Percentiles rank a stretch among this genome's conserved stretches.
Conservation (phyloP, 1,284 basidiomycete genomes). For the Cutaneotrichosporon sp. region DNA sequence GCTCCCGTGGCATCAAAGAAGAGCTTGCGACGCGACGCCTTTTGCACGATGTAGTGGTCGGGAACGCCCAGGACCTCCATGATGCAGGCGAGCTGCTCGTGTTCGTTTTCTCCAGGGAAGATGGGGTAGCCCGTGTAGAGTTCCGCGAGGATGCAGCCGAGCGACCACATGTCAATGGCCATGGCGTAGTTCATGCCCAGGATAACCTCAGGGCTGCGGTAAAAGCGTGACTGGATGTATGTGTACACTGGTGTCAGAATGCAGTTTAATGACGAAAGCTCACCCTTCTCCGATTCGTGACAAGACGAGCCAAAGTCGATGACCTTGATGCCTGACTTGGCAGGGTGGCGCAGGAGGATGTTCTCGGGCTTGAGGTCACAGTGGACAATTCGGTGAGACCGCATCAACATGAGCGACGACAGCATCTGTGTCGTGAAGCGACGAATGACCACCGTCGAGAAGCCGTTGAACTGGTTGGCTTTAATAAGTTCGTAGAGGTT, state of each 20-base stretch:
- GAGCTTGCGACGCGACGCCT: conserved; percentile 86
- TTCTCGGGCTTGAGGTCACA: conserved; percentile 99
- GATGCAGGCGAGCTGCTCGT: conserved; percentile 97
- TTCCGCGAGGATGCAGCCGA: conserved; percentile 97
- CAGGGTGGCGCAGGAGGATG: conserved; percentile 88
- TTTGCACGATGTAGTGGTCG: conserved; percentile 90
- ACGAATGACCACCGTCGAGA: conserved; percentile 89
- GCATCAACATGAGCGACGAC: conserved; percentile 84
- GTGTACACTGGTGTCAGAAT: conserved; percentile 76
- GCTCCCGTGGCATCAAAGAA: conserved; percentile 96
- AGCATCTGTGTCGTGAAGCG: conserved; percentile 97
- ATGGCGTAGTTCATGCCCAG: conserved; percentile 93
- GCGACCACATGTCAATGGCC: conserved; percentile 95
- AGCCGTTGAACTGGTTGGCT: conserved; percentile 96
- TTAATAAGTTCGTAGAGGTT: conserved; percentile 99
- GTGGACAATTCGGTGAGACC: conserved; percentile 97
- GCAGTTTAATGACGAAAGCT: conserved; percentile 40
- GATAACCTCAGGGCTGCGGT: conserved; percentile 97
- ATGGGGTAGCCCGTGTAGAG: conserved; percentile 98
- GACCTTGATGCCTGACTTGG: conserved; percentile 94
- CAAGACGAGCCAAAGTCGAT: conserved; percentile 99
- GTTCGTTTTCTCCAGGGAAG: conserved; percentile 99
- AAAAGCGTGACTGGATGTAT: conserved; percentile 98
- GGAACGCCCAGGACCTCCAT: conserved; percentile 98
- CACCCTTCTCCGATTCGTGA: conserved; percentile 97